Conservation (phyloP, 2,329 filamentous ascomycete genomes). For the Tolypocladium album region DNA sequence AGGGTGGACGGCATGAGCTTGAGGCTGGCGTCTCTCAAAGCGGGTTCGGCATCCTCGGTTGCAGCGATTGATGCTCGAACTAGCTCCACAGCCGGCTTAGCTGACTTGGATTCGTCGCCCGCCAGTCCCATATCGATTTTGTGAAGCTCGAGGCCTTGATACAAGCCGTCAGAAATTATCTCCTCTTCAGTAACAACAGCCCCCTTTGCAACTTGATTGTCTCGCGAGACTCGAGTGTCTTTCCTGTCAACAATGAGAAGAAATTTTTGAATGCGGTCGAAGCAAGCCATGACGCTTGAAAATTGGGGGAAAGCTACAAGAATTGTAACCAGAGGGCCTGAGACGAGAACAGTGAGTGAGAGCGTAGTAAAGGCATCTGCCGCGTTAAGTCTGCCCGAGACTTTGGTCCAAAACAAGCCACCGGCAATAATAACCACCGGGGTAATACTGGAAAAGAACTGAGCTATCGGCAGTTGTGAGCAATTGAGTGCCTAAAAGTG, state of each 20-base stretch:
- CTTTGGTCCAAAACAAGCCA: slow-evolving; percentile 6
- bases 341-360: slow-evolving; percentile 6
- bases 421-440: slow-evolving; percentile 5
- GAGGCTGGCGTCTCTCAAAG: slow-evolving; percentile 3
- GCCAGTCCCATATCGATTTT: slow-evolving; percentile 21
- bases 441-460: slow-evolving; percentile 2
- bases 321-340: slow-evolving; percentile 2
- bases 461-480: neutral
- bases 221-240: slow-evolving; percentile 14
- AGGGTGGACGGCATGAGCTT: neutral
- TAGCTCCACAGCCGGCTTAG: slow-evolving; percentile 23
- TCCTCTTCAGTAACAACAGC: slow-evolving; percentile 19
- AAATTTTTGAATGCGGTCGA: slow-evolving; percentile 6
- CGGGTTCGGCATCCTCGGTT: slow-evolving; percentile 23
- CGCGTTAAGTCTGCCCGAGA: neutral
- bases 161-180: neutral
- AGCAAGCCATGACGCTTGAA: slow-evolving; percentile 3
- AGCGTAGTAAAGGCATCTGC: slow-evolving; percentile 6
- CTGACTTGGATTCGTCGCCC: neutral
- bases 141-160: slow-evolving; percentile 6
- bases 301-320: slow-evolving; percentile 2
- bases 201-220: slow-evolving; percentile 16
- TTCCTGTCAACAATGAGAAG: slow-evolving; percentile 3
- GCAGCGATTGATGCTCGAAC: slow-evolving; percentile 29
- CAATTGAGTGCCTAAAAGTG: neutral